Conservation (phyloP, 805 yeast species). For the Yarrowia sp. region DNA sequence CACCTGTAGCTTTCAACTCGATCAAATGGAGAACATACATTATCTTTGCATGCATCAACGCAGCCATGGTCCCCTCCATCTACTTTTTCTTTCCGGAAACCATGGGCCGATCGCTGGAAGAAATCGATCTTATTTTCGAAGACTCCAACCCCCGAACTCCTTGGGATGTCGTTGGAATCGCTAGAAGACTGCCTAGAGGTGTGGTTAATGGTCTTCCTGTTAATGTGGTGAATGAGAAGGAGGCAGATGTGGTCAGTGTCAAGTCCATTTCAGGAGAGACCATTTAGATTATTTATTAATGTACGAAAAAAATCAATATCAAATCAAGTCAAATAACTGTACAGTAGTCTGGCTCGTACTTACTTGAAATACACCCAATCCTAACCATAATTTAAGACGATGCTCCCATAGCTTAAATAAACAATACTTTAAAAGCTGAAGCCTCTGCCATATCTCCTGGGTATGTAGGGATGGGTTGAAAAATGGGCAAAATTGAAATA, state of each 20-base stretch:
- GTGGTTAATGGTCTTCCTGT: neutral
- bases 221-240: neutral
- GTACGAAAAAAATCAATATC: too few relatives aligned
- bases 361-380: too few relatives aligned
- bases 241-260: neutral
- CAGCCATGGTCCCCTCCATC: neutral
- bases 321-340: too few relatives aligned
- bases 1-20: constrained; percentile 9
- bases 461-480: too few relatives aligned
- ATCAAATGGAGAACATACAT: constrained; percentile 4
- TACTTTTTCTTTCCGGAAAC: constrained; percentile 16
- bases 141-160: constrained; percentile 33
- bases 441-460: too few relatives aligned
- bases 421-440: too few relatives aligned
- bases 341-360: too few relatives aligned
- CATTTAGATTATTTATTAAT: neutral
- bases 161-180: constrained; percentile 7
- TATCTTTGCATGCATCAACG: neutral
- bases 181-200: neutral
- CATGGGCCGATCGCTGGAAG: constrained; percentile 5
- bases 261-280: neutral
- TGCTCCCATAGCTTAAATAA: too few relatives aligned
- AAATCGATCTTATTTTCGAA: constrained; percentile 11
- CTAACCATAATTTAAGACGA: too few relatives aligned
- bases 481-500: too few relatives aligned